Base-by-base conservation (phyloP, 2,329 filamentous ascomycete genomes). In the Colletotrichum scovillei region DNA sequence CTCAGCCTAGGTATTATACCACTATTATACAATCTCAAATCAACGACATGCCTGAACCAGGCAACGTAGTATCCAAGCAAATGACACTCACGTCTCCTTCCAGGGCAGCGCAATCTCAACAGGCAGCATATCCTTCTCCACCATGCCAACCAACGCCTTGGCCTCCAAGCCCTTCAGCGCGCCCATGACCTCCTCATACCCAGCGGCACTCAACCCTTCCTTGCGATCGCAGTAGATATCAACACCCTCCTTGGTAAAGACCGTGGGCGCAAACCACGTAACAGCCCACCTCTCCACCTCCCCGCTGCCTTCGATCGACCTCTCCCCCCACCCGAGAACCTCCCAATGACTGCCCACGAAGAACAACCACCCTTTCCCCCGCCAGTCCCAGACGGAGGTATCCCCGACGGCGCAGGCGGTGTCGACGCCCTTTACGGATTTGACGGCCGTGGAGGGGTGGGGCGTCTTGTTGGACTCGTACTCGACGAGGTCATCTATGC, bases 161-260 rank as follows among this genome's bases (percentile, higher is more conserved):
- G 92, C 86, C 55, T 87, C 87, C 74, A 93, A 75, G 11, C 80
- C 82, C 63, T 82, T 84, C 76, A 94, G 79, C 42, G 86, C 89
- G 56, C 82, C 81, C 79, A 89, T 86, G 73, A 96, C 89, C 30
- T 80, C 85, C 63, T 82, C 83, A 52, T 91, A 86, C 66, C 91
- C 89, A 79, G 85, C 87, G 69, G 88, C 83, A 67, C 86, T 88
- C 75, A 94, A 75, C 0, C 93, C 93, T 74, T 87, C 88, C 64
- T 83, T 87, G 19, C 88, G 86, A 76, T 93, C 87, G 58, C 90
- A 91, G 81, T 96, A 97, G 11, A 97, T 82, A 82, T 97, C 95
- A 35, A 97, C 78, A 0, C 95, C 95, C 69, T 94, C 93, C 75
- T 93, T 92, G 7, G 94, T 97, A 77, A 97, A 97, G 57, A 95